Percentiles rank a stretch among this genome's conserved stretches.
phyloP scores from a whole-genome alignment of 306 rosid species.

The Elaeagnus macrophylla region DNA sequence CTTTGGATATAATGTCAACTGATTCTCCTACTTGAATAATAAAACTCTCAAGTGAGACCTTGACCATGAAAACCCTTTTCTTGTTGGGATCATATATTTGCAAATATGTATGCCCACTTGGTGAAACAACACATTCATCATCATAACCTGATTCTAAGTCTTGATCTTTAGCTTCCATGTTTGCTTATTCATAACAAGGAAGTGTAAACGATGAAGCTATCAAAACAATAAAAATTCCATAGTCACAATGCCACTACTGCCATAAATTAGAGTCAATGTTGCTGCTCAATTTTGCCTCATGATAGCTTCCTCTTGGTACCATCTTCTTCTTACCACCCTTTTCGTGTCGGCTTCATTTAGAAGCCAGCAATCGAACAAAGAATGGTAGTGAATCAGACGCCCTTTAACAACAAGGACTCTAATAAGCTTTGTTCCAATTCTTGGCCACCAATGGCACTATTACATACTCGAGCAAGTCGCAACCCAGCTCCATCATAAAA shows the following conservation, averaged over 20 bases:
- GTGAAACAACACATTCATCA: too few species aligned
- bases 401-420: conserved; percentile 67
- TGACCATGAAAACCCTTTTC: conserved; percentile 38
- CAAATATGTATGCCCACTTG: too few species aligned
- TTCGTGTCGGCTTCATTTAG: conserved; percentile 30
- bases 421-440: conserved; percentile 71
- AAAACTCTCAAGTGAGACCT: conserved; percentile 57
- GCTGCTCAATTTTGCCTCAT: too few species aligned
- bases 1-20: conserved; percentile 60
- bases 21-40: conserved; percentile 85
- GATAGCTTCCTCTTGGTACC: conserved; percentile 3
- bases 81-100: conserved; percentile 52
- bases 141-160: too few species aligned
- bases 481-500: conserved; percentile 88
- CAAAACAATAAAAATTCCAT: conserved; percentile 75
- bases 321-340: conserved; percentile 7
- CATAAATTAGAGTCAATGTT: too few species aligned
- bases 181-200: conserved; percentile 19
- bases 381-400: conserved; percentile 84
- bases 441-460: conserved; percentile 52
- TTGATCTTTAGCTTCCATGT: too few species aligned
- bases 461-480: conserved; percentile 61
- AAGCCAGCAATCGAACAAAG: conserved; percentile 34
- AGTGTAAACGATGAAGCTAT: conserved; percentile 52
- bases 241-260: conserved; percentile 88